Conservation (phyloP, 495 filamentous ascomycete genomes). For the Terfezia boudieri region DNA sequence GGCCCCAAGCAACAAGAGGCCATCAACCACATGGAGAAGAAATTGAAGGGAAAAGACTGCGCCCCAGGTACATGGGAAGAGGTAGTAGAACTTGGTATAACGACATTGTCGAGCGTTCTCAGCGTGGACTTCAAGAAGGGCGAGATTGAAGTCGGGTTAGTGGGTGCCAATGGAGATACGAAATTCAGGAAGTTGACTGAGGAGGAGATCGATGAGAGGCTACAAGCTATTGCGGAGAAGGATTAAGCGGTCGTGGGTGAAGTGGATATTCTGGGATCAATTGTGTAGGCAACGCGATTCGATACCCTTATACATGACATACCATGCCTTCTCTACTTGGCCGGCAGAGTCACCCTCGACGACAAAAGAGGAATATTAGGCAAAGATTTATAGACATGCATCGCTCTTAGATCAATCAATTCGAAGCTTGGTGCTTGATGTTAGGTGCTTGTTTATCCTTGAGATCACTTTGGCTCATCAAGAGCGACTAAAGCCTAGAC, state of each 20-base stretch:
- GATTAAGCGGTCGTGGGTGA: constrained; percentile 33
- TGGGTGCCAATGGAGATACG: constrained; percentile 59
- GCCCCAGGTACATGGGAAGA: constrained; percentile 91
- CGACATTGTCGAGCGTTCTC: constrained; percentile 78
- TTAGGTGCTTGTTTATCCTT: no score
- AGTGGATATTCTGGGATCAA: no score
- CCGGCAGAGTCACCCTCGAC: no score
- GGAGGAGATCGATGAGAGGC: constrained; percentile 92
- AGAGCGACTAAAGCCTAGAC: no score
- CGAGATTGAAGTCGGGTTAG: constrained; percentile 93
- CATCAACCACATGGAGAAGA: constrained; percentile 94
- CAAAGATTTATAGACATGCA: no score
- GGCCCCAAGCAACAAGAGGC: constrained; percentile 97
- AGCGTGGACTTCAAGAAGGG: constrained; percentile 99
- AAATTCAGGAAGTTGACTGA: constrained; percentile 81
- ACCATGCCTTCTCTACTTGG: no score
- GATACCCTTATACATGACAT: no score
- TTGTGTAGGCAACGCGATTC: no score
- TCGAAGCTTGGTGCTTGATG: no score
- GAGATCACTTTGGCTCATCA: no score
- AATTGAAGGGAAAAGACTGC: constrained; percentile 96
- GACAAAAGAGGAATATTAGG: no score
- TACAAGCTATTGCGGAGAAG: constrained; percentile 96
- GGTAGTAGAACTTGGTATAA: constrained; percentile 88
- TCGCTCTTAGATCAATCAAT: no score